Conservation (phyloP, 1,284 basidiomycete genomes). For the Cutaneotrichosporon sp. region DNA sequence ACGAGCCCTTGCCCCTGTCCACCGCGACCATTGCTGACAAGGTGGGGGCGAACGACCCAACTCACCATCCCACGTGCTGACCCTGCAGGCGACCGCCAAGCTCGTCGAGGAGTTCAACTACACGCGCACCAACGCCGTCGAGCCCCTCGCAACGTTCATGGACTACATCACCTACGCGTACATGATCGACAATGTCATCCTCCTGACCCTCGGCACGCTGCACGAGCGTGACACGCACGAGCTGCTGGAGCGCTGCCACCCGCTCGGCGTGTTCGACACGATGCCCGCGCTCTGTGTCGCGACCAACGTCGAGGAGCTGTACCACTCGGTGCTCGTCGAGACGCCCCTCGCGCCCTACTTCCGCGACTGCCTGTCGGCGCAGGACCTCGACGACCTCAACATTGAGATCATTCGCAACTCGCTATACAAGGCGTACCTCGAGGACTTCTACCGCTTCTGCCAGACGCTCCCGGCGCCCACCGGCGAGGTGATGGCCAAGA, state of each 20-base stretch:
- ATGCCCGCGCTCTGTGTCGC: constrained; percentile 99
- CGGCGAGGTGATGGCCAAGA: constrained; percentile 81
- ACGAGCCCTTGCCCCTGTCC: constrained; percentile 92
- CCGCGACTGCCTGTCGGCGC: constrained; percentile 89
- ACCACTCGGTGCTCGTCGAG: constrained; percentile 95
- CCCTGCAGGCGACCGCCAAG: constrained; percentile 73
- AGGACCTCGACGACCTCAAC: constrained; percentile 97
- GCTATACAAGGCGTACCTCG: constrained; percentile 99
- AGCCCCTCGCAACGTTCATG: constrained; percentile 87
- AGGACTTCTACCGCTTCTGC: constrained; percentile 91
- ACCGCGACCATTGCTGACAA: constrained; percentile 94
- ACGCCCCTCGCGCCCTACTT: constrained; percentile 98
- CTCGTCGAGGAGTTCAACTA: constrained; percentile 98
- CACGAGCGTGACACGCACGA: constrained; percentile 98
- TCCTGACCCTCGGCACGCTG: constrained; percentile 95
- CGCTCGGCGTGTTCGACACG: constrained; percentile 94
- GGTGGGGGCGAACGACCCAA: constrained; percentile 28
- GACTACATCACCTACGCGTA: constrained; percentile 98
- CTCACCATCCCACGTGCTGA: constrained; percentile 9
- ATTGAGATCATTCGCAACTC: constrained; percentile 99
- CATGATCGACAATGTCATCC: constrained; percentile 99
- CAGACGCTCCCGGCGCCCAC: constrained; percentile 79
- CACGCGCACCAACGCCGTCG: constrained; percentile 84
- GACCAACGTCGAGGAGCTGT: constrained; percentile 98
- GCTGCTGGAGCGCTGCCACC: constrained; percentile 93